A percentile compares a stretch with the other conserved stretches of the same genome.
These are phyloP conservation scores for Vitis hybrid DNA, from an alignment of 177 flowering plant species.

Conservation along the genomic window DNA sequence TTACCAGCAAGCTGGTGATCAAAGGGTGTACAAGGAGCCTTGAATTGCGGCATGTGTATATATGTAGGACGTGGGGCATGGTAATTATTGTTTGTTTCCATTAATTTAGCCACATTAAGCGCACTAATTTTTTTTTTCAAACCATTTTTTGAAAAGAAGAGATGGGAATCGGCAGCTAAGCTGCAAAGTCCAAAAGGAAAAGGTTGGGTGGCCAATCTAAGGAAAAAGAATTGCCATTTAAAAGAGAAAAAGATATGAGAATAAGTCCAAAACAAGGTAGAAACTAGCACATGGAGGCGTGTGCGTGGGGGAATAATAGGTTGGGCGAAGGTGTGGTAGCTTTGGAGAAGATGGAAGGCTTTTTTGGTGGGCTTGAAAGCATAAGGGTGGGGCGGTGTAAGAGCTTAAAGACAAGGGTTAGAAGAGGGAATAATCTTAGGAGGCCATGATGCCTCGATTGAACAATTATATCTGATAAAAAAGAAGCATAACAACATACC, in stretches of 20 bases:
- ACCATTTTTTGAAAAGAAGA: constrained; percentile 15
- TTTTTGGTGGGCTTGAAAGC: constrained; percentile 15
- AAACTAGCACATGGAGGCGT: constrained; percentile 59
- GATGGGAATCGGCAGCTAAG: constrained; percentile 51
- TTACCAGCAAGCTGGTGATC: background rate
- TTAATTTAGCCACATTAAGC: constrained; percentile 12
- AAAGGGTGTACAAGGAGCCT: background rate
- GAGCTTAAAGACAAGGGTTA: constrained; percentile 24
- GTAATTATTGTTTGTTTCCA: constrained; percentile 1
- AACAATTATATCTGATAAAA: constrained; percentile 21
- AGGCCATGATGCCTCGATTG: constrained; percentile 23
- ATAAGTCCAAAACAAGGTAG: constrained; percentile 35
- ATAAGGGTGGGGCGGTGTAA: constrained; percentile 7
- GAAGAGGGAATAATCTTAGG: constrained; percentile 27
- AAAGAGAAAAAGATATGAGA: constrained; percentile 34
- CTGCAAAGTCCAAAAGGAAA: constrained; percentile 47
- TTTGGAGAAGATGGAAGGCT: constrained; percentile 32
- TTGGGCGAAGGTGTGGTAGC: constrained; percentile 39
- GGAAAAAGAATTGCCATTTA: constrained; percentile 26
- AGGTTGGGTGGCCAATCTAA: constrained; percentile 39
- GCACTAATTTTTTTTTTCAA: constrained; percentile 16
- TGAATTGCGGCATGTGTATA: background rate
- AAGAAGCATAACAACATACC: constrained; percentile 25
- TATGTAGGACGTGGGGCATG: constrained; percentile 4
- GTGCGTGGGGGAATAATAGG: constrained; percentile 48